phyloP scores from a whole-genome alignment of 768 basidiomycete species.

The Flagelloscypha sp. region DNA sequence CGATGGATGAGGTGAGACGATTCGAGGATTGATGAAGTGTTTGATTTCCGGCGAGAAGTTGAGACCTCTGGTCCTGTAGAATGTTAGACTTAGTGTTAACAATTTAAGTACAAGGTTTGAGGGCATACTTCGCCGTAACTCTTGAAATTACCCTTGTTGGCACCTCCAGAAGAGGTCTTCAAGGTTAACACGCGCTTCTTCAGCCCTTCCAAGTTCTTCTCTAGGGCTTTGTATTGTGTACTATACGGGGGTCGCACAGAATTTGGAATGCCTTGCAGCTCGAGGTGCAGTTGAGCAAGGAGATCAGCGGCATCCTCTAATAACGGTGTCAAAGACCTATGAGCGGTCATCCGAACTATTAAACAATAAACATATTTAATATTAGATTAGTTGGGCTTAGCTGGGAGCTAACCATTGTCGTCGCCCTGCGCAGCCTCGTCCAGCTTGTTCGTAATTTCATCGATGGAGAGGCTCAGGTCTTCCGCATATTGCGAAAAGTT shows the following conservation, averaged over 20 bases:
- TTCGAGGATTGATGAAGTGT: conserved; percentile 67
- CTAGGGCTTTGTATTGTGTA: conserved; percentile 56
- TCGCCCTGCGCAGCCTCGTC: no score
- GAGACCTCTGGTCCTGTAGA: conserved; percentile 60
- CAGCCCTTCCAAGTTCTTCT: conserved; percentile 61
- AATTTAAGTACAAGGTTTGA: no score
- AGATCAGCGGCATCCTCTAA: no score
- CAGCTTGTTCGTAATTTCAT: no score
- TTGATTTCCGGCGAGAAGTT: conserved; percentile 66
- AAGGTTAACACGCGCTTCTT: conserved; percentile 74
- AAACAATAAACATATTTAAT: no score
- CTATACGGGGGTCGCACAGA: conserved; percentile 69
- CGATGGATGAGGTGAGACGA: conserved; percentile 68
- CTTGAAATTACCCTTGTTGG: conserved; percentile 9
- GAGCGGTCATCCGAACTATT: no score
- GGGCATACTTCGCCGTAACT: no score
- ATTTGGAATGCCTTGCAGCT: conserved; percentile 85
- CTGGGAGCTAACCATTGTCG: no score
- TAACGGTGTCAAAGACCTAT: no score
- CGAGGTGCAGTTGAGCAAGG: conserved; percentile 93
- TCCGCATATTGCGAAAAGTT: no score
- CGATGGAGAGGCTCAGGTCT: no score
- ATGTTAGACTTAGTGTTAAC: conserved; percentile 48
- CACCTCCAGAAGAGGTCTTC: conserved; percentile 51
- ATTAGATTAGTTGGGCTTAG: no score